Percentiles rank a stretch among this genome's conserved stretches.
Conservation (phyloP, 2,329 filamentous ascomycete species). For the Lachnellula occidentalis region DNA sequence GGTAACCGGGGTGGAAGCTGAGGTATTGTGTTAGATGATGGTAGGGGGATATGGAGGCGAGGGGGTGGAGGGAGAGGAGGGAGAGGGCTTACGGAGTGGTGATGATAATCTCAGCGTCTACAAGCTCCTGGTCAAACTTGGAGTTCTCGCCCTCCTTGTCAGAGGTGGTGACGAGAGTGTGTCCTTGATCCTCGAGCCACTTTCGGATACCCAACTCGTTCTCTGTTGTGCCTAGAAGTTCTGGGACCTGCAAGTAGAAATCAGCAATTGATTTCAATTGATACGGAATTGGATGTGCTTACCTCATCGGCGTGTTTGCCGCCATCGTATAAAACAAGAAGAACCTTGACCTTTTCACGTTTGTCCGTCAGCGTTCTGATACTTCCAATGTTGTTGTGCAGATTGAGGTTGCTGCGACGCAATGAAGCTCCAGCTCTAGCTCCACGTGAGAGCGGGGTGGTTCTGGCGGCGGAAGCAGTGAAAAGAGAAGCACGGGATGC, state of each 20-base stretch:
- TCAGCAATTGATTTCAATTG: constrained; percentile 15
- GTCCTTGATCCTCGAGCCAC: constrained; percentile 96
- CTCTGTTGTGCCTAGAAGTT: constrained; percentile 82
- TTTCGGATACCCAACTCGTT: constrained; percentile 96
- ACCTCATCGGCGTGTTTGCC: constrained; percentile 78
- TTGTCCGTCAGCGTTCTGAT: constrained; percentile 31
- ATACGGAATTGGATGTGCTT: constrained; percentile 3
- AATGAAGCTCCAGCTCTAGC: constrained; percentile 12
- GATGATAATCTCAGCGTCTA: constrained; percentile 97
- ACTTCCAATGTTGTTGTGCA: constrained; percentile 21
- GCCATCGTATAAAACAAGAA: constrained; percentile 89
- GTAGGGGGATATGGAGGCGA: too few relatives aligned
- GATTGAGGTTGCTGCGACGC: not conserved
- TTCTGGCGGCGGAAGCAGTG: constrained; percentile 15
- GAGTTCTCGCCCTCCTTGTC: constrained; percentile 96
- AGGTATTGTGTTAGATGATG: not conserved
- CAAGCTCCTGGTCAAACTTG: constrained; percentile 89
- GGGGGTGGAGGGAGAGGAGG: not conserved
- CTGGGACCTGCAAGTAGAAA: constrained; percentile 52
- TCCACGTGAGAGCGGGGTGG: constrained; percentile 13
- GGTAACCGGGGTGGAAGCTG: constrained; percentile 97
- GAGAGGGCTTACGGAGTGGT: constrained; percentile 72
- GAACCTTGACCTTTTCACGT: constrained; percentile 76
- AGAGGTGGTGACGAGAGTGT: constrained; percentile 93
- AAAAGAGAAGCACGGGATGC: constrained; percentile 11